Conservation (phyloP, 257 asterid genomes). For the Mentha longifolia region DNA sequence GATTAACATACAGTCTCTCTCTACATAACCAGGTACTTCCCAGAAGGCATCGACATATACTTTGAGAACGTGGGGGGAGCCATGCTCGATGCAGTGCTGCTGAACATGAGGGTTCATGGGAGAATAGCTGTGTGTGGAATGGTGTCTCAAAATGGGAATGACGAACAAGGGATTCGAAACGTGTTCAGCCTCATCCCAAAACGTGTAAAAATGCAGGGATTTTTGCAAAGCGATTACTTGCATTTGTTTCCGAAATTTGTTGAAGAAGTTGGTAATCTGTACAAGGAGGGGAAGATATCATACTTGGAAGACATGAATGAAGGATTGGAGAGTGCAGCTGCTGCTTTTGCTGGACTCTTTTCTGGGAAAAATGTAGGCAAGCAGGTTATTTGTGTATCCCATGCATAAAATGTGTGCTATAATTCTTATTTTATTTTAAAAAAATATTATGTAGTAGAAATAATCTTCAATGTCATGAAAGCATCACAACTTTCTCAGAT, state of each 20-base stretch:
- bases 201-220: slow-evolving; percentile 61
- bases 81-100: slow-evolving; percentile 65
- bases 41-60: slow-evolving; percentile 69
- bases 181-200: slow-evolving; percentile 47
- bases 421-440: too few species aligned
- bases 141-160: slow-evolving; percentile 53
- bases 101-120: slow-evolving; percentile 63
- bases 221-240: slow-evolving; percentile 58
- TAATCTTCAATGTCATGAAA: too few species aligned
- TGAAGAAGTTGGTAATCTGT: slow-evolving; percentile 47
- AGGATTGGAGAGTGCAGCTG: slow-evolving; percentile 62
- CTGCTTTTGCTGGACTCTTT: slow-evolving; percentile 64
- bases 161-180: slow-evolving; percentile 52
- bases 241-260: slow-evolving; percentile 53
- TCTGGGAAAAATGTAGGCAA: slow-evolving; percentile 66
- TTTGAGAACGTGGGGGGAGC: slow-evolving; percentile 66
- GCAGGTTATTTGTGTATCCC: slow-evolving; percentile 57
- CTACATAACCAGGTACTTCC: slow-evolving; percentile 44
- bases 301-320: slow-evolving; percentile 60
- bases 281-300: slow-evolving; percentile 61
- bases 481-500: too few species aligned
- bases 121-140: slow-evolving; percentile 64
- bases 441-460: too few species aligned
- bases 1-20: not conserved
- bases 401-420: slow-evolving; percentile 5